These are phyloP conservation scores for Phytopythium delawarense DNA, from an alignment of 352 stramenopile genomes.

Conservation along the genomic window DNA sequence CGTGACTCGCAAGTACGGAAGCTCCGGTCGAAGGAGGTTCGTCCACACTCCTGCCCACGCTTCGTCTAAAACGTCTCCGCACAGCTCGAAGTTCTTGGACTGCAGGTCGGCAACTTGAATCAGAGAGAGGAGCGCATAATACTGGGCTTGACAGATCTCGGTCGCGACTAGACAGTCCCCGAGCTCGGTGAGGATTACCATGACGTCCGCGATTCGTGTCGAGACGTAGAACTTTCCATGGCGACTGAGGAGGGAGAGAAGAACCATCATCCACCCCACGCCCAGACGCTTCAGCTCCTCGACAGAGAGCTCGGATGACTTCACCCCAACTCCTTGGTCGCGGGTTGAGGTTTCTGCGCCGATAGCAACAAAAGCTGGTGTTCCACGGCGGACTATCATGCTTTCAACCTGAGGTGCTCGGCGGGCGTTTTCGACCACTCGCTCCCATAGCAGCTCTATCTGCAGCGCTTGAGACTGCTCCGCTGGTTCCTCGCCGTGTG, in stretches of 20 bases:
- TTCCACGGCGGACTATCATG: not conserved
- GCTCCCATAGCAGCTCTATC: constrained; percentile 5
- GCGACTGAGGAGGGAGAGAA: constrained; percentile 39
- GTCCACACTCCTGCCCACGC: constrained; percentile 44
- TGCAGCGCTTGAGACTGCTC: not conserved
- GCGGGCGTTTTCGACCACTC: constrained; percentile 2
- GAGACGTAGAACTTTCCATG: constrained; percentile 48
- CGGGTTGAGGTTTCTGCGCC: not conserved
- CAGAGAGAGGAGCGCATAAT: constrained; percentile 37
- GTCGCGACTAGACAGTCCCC: constrained; percentile 37
- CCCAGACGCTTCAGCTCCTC: not conserved
- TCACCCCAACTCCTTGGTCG: not conserved
- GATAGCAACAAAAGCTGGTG: not conserved
- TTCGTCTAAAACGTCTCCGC: constrained; percentile 30
- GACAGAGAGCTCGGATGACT: not conserved
- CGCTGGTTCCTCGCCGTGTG: not conserved
- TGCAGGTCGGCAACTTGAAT: constrained; percentile 48
- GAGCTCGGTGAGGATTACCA: constrained; percentile 47
- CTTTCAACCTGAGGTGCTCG: not conserved
- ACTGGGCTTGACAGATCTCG: constrained; percentile 44
- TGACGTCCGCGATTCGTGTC: constrained; percentile 58
- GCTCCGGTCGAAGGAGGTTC: constrained; percentile 43
- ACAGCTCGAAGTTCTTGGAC: constrained; percentile 24
- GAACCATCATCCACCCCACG: constrained; percentile 38
- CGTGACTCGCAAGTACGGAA: constrained; percentile 45